Percentiles rank a stretch among this genome's conserved stretches.
Evolutionary conservation across 495 filamentous ascomycete genomes (phyloP).

Genomic region (Wilcoxina mikolae): DNA sequence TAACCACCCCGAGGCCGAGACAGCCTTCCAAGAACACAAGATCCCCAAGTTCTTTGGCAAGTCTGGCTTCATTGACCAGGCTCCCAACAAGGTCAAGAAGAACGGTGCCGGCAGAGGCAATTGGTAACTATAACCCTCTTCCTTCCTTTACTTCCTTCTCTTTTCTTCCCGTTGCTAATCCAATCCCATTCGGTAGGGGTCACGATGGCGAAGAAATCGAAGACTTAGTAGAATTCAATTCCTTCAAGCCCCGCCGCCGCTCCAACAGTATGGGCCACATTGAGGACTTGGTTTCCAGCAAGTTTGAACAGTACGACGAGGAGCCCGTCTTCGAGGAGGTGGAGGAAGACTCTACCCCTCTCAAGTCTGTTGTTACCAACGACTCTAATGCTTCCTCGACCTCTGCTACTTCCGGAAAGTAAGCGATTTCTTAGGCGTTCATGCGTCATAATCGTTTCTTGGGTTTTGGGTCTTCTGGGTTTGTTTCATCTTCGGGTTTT

Average conservation of each 20-base stretch:
- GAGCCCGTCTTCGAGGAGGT: slow-evolving; percentile 85
- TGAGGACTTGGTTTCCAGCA: slow-evolving; percentile 55
- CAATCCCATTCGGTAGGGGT: slow-evolving; percentile 40
- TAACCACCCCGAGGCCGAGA: slow-evolving; percentile 40
- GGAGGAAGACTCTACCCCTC: slow-evolving; percentile 23
- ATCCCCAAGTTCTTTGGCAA: slow-evolving; percentile 88
- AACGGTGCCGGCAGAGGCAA: slow-evolving; percentile 85
- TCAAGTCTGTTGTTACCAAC: background rate
- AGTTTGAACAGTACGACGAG: slow-evolving; percentile 70
- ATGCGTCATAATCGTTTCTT: background rate
- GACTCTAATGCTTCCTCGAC: background rate
- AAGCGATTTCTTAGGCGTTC: background rate
- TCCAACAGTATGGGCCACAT: slow-evolving; percentile 72
- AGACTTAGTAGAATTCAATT: slow-evolving; percentile 56
- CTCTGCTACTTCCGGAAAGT: background rate
- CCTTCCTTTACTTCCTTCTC: background rate
- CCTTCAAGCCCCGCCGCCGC: slow-evolving; percentile 74
- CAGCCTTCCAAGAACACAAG: slow-evolving; percentile 46
- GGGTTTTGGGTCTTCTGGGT: background rate
- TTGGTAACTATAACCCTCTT: slow-evolving; percentile 48
- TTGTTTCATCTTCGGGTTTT: background rate
- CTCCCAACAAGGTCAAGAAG: slow-evolving; percentile 93
- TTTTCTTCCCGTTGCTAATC: background rate
- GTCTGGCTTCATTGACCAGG: slow-evolving; percentile 59
- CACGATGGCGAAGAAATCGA: slow-evolving; percentile 65